Conservation (phyloP, 352 stramenopile genomes). For the Phytophthora sp. region DNA sequence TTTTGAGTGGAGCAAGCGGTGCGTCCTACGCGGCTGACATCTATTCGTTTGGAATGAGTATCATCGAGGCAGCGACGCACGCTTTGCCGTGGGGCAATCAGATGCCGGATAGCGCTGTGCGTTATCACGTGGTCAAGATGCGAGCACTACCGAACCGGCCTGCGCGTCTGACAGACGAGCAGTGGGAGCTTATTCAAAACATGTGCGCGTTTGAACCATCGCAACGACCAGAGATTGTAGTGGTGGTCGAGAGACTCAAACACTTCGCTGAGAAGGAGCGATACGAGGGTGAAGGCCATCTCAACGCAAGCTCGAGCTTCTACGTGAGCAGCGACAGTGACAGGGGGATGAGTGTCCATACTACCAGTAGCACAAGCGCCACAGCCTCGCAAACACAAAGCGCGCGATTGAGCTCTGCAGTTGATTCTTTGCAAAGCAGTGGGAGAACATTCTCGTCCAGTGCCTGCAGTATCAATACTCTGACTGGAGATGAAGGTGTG, state of each 20-base stretch:
- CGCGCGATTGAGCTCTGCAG: neutral
- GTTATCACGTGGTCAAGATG: slow-evolving; percentile 20
- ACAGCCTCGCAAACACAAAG: neutral
- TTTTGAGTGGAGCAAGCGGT: neutral
- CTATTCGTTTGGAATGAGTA: slow-evolving; percentile 39
- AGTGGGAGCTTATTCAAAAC: slow-evolving; percentile 24
- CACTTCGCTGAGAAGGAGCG: slow-evolving; percentile 15
- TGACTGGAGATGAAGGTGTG: slow-evolving; percentile 3
- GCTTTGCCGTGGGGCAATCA: slow-evolving; percentile 20
- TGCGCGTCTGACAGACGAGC: slow-evolving; percentile 15
- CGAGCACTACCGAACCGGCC: slow-evolving; percentile 10
- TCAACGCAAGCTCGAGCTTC: neutral
- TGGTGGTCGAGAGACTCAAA: slow-evolving; percentile 20
- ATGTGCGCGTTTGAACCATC: slow-evolving; percentile 23
- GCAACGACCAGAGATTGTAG: slow-evolving; percentile 12
- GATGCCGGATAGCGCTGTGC: slow-evolving; percentile 11
- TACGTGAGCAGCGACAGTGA: neutral
- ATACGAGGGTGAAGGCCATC: neutral
- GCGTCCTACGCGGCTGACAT: slow-evolving; percentile 27
- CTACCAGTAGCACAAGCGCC: neutral
- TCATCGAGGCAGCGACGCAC: slow-evolving; percentile 30
- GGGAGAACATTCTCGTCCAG: slow-evolving; percentile 13
- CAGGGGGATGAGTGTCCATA: neutral
- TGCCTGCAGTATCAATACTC: slow-evolving; percentile 11
- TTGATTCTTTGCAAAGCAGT: slow-evolving; percentile 8